A percentile compares a stretch with the other conserved stretches of the same genome.
These are phyloP conservation scores for Salix udensis DNA, from an alignment of 345 rosid genomes.

Conservation along the genomic window DNA sequence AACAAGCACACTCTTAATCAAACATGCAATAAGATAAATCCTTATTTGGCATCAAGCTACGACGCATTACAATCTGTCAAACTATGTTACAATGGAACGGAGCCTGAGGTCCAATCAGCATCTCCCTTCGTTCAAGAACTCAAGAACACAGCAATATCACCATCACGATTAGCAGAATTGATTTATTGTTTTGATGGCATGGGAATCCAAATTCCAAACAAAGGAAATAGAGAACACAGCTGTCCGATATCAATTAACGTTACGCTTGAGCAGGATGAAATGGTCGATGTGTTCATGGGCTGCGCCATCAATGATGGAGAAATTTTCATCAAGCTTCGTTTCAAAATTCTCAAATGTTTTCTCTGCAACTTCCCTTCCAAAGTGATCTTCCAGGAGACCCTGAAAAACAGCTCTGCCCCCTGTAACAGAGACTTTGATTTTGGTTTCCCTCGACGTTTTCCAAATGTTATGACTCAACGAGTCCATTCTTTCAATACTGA, in stretches of 20 bases:
- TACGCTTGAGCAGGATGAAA: constrained; percentile 4
- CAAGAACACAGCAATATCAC: no score
- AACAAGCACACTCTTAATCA: no score
- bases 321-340: neutral
- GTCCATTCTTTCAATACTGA: constrained; percentile 9
- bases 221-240: no score
- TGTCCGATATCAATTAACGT: neutral
- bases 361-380: constrained; percentile 6
- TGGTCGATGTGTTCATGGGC: neutral
- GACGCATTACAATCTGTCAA: no score
- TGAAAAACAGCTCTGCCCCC: constrained; percentile 9
- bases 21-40: no score
- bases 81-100: no score
- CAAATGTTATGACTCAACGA: neutral
- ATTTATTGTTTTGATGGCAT: no score
- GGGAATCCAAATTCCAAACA: no score
- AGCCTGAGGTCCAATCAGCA: no score
- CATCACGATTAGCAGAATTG: no score
- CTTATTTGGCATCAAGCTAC: no score
- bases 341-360: constrained; percentile 1
- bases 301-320: neutral
- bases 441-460: neutral
- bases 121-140: no score
- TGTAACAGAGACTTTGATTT: neutral
- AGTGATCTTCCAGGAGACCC: constrained; percentile 12